Percentiles rank a stretch among this genome's conserved stretches.
Evolutionary conservation across 495 filamentous ascomycete species (phyloP).

Genomic region (Halenospora varia): DNA sequence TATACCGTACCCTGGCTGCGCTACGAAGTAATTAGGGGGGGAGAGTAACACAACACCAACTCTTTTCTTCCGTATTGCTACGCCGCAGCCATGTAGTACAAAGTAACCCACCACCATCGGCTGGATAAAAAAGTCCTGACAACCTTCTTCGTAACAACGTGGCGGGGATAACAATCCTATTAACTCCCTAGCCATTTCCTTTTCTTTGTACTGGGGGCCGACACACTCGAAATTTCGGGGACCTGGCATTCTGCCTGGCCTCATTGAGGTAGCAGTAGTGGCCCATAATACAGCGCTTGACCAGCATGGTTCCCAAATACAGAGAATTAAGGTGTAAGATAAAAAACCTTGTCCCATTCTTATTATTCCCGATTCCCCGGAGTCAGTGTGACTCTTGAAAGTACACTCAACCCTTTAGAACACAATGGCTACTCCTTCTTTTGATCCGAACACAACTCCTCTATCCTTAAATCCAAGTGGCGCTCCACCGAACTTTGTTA

Average conservation of each 20-base stretch:
- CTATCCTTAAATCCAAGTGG: not conserved
- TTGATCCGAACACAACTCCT: constrained; percentile 1
- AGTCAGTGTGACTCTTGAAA: not conserved
- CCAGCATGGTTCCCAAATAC: not conserved
- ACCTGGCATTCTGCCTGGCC: not conserved
- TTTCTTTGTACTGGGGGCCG: not conserved
- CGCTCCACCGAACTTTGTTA: constrained; percentile 1
- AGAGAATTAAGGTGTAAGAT: not conserved
- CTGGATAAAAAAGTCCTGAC: not conserved
- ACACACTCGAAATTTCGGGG: not conserved
- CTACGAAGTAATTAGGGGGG: no score
- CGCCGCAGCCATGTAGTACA: constrained; percentile 1
- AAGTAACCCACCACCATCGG: not conserved
- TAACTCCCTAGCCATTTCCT: not conserved
- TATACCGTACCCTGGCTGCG: no score
- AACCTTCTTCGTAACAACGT: not conserved
- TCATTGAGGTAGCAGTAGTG: not conserved
- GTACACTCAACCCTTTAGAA: constrained; percentile 1
- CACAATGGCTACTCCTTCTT: not conserved
- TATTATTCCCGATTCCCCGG: constrained; percentile 2
- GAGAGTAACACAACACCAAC: not conserved
- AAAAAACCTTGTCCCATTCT: not conserved
- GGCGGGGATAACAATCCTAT: not conserved
- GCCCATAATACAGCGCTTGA: not conserved
- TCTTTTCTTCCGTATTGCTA: not conserved